Percentiles rank a stretch among this genome's conserved stretches.
Conservation (phyloP, 306 rosid species). For the Crataegus laevigata region DNA sequence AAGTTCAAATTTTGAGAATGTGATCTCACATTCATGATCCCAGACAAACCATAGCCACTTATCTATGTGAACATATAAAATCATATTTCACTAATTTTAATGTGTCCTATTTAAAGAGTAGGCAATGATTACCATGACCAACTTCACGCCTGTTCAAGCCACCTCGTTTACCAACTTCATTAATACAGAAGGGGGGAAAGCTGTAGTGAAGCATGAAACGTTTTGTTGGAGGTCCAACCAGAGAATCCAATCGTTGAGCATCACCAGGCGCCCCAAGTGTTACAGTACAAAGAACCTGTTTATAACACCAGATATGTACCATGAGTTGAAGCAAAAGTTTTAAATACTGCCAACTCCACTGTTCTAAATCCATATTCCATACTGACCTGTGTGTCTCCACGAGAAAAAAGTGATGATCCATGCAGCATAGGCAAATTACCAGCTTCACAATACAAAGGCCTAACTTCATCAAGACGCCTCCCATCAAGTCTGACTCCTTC, state of each 20-base stretch:
- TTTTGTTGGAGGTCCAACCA: constrained; percentile 81
- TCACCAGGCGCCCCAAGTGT: constrained; percentile 94
- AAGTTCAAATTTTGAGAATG: background rate
- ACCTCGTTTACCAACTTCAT: constrained; percentile 84
- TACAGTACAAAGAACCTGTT: constrained; percentile 88
- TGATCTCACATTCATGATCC: background rate
- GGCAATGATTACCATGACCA: constrained; percentile 74
- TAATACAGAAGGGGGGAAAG: constrained; percentile 89
- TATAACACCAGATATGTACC: constrained; percentile 14
- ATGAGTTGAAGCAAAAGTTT: constrained; percentile 6
- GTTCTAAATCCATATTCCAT: background rate
- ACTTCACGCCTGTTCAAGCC: constrained; percentile 98
- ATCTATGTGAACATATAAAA: background rate
- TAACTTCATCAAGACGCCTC: constrained; percentile 85
- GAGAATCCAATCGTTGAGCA: constrained; percentile 83
- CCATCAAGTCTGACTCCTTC: constrained; percentile 92
- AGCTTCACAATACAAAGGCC: constrained; percentile 89
- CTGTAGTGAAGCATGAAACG: constrained; percentile 98
- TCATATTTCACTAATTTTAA: background rate
- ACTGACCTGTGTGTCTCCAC: constrained; percentile 93
- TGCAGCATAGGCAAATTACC: constrained; percentile 60
- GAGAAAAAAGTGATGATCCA: constrained; percentile 81
- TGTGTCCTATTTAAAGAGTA: background rate
- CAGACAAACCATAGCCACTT: background rate
- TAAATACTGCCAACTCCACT: constrained; percentile 3